Evolutionary conservation across 352 stramenopile species (phyloP).

Genomic region (Hyaloperonospora brassicae): DNA sequence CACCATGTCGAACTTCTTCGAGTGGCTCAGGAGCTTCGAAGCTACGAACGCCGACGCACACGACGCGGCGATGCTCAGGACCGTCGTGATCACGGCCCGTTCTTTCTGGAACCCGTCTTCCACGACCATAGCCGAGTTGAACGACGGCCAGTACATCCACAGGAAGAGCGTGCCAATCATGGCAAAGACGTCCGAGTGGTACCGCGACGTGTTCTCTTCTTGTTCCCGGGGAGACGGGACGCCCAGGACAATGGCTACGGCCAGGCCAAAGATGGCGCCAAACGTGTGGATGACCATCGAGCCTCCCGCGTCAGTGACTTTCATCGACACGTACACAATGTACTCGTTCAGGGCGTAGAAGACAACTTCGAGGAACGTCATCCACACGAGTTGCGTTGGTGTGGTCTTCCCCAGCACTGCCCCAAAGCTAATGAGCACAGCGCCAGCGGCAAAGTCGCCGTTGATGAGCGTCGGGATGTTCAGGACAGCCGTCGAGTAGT

Average conservation of each 20-base stretch:
- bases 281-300: slow-evolving; percentile 85
- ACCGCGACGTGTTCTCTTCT: slow-evolving; percentile 53
- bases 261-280: slow-evolving; percentile 75
- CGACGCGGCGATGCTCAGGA: slow-evolving; percentile 59
- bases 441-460: slow-evolving; percentile 69
- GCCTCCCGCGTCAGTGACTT: slow-evolving; percentile 66
- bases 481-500: slow-evolving; percentile 44
- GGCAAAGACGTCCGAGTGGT: slow-evolving; percentile 64
- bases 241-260: slow-evolving; percentile 50
- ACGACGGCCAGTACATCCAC: slow-evolving; percentile 86
- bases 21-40: slow-evolving; percentile 29
- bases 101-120: slow-evolving; percentile 55
- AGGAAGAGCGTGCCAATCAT: slow-evolving; percentile 83
- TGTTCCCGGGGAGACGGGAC: slow-evolving; percentile 31
- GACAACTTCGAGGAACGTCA: slow-evolving; percentile 67
- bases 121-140: slow-evolving; percentile 66
- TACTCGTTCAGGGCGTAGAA: slow-evolving; percentile 79
- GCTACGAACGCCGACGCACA: slow-evolving; percentile 52
- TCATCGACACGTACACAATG: slow-evolving; percentile 43
- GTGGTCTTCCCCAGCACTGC: slow-evolving; percentile 70
- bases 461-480: slow-evolving; percentile 64
- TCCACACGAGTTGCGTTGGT: slow-evolving; percentile 67
- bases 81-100: slow-evolving; percentile 64
- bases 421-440: slow-evolving; percentile 75
- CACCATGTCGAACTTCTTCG: slow-evolving; percentile 78